These are phyloP conservation scores for Rhodocollybia butyracea DNA, from an alignment of 768 basidiomycete species.

Conservation along the genomic window DNA sequence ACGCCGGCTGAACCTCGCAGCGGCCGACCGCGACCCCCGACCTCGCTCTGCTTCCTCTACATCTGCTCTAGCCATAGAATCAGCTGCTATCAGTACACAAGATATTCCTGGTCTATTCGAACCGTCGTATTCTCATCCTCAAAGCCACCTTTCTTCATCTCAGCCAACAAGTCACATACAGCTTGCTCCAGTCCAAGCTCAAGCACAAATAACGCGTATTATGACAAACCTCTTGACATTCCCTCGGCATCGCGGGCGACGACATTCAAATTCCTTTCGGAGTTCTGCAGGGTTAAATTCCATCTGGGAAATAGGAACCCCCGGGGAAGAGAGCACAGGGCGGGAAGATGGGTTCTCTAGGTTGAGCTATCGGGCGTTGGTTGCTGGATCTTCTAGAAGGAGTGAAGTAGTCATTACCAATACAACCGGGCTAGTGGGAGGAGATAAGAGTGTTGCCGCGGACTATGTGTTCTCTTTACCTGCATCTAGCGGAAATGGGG, in stretches of 20 bases:
- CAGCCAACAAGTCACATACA: background rate
- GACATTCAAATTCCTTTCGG: slow-evolving; percentile 4
- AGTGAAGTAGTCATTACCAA: slow-evolving; percentile 60
- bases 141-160: background rate
- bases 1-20: slow-evolving; percentile 57
- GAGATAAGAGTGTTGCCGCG: slow-evolving; percentile 56
- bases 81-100: background rate
- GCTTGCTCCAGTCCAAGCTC: slow-evolving; percentile 27
- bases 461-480: slow-evolving; percentile 51
- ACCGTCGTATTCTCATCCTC: slow-evolving; percentile 16
- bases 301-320: slow-evolving; percentile 26
- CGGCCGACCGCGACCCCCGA: slow-evolving; percentile 42
- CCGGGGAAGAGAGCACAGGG: slow-evolving; percentile 33
- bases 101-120: slow-evolving; percentile 25
- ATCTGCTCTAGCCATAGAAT: background rate
- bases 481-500: background rate
- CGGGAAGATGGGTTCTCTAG: too few relatives aligned
- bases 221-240: slow-evolving; percentile 75
- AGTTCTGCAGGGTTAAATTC: background rate
- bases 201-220: slow-evolving; percentile 62
- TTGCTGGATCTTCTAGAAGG: slow-evolving; percentile 33
- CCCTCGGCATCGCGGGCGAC: slow-evolving; percentile 34
- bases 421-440: slow-evolving; percentile 46
- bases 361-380: too few relatives aligned
- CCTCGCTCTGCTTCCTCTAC: background rate